A percentile compares a stretch with the other conserved stretches of the same genome.
Evolutionary conservation across 2,329 filamentous ascomycete species (phyloP).

Genomic region (Pezicula radicicola): DNA sequence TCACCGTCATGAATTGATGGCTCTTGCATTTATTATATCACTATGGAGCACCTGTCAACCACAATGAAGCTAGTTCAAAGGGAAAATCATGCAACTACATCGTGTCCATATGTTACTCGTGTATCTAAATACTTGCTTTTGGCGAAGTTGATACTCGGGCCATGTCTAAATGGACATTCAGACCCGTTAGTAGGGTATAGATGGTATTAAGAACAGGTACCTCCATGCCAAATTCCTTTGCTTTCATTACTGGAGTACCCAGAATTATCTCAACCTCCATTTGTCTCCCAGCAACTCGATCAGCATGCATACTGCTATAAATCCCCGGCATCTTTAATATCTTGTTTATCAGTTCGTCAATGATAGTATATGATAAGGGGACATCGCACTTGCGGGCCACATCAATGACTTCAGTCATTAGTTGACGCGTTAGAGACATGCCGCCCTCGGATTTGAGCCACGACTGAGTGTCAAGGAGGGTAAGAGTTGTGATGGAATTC

Average conservation of each 20-base stretch:
- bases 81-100: too few species aligned
- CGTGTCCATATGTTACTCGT: too few species aligned
- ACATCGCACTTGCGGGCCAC: constrained; percentile 53
- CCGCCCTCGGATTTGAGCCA: constrained; percentile 44
- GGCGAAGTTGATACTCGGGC: too few species aligned
- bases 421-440: constrained; percentile 45
- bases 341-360: constrained; percentile 45
- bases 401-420: constrained; percentile 51
- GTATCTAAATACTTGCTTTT: too few species aligned
- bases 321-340: constrained; percentile 42
- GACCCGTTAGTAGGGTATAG: constrained; percentile 31
- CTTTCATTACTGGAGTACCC: constrained; percentile 56
- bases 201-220: constrained; percentile 47
- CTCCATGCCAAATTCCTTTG: constrained; percentile 48
- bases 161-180: constrained; percentile 8
- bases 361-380: constrained; percentile 41
- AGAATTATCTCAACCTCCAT: constrained; percentile 64
- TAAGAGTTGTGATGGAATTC: constrained; percentile 58
- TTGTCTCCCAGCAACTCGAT: constrained; percentile 51
- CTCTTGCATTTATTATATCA: too few species aligned
- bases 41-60: too few species aligned
- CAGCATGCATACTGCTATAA: constrained; percentile 52
- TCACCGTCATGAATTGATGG: too few species aligned
- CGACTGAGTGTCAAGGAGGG: constrained; percentile 47
- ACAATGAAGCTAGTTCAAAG: too few species aligned